These are phyloP conservation scores for Phytophthora capsici DNA, from an alignment of 352 stramenopile genomes.

Conservation along the genomic window DNA sequence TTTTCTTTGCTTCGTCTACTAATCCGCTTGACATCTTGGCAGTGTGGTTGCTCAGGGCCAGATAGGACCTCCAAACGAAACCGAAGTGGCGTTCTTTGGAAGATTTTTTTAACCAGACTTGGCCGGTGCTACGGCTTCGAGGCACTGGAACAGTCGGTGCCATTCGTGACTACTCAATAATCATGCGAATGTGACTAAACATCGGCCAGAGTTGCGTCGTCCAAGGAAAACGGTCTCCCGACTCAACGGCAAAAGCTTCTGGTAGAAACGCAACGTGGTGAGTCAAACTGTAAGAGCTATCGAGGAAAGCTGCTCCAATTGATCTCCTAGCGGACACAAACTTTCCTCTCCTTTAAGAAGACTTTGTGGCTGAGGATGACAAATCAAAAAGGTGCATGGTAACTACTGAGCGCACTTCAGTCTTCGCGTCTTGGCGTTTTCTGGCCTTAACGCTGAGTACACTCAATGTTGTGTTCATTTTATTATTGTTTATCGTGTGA, in stretches of 20 bases:
- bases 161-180: neutral
- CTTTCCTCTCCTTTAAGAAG: neutral
- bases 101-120: constrained; percentile 18
- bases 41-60: constrained; percentile 14
- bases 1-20: neutral
- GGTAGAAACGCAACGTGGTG: constrained; percentile 8
- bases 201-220: constrained; percentile 11
- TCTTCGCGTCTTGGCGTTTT: neutral
- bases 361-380: neutral
- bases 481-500: no score
- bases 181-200: constrained; percentile 1
- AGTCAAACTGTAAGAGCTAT: neutral
- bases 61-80: constrained; percentile 19
- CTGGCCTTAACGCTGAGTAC: neutral
- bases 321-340: neutral
- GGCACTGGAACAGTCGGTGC: neutral
- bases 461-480: neutral
- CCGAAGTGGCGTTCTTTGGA: constrained; percentile 13
- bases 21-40: constrained; percentile 11
- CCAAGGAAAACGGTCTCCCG: constrained; percentile 7
- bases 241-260: constrained; percentile 14
- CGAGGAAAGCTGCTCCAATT: neutral
- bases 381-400: neutral
- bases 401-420: neutral
- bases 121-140: neutral